Conservation (phyloP, 1,284 basidiomycete species). For the Hemileia vastatrix region DNA sequence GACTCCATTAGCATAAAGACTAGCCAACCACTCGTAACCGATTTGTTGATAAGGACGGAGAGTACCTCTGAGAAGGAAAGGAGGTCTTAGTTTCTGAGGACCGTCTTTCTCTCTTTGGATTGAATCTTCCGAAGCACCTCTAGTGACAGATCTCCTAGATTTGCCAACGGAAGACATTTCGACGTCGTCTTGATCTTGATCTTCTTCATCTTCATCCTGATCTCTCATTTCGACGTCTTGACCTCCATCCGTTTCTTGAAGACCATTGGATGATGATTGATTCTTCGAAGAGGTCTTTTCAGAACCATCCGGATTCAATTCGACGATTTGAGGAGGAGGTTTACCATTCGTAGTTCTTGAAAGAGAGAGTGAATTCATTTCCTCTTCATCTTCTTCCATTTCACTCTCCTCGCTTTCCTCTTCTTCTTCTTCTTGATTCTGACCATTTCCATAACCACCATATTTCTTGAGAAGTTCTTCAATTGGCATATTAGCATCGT, state of each 20-base stretch:
- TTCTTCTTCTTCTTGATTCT: no score
- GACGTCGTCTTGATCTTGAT: conserved; percentile 11
- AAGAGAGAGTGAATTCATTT: conserved; percentile 9
- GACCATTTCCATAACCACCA: conserved; percentile 45
- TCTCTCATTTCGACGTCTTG: neutral
- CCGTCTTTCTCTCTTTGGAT: no score
- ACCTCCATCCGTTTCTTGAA: neutral
- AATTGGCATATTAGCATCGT: conserved; percentile 51
- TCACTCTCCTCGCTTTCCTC: conserved; percentile 19
- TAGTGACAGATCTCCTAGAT: conserved; percentile 5
- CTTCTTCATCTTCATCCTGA: conserved; percentile 6
- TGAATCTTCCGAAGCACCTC: conserved; percentile 8
- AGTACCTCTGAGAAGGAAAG: conserved; percentile 72
- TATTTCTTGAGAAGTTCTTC: conserved; percentile 52
- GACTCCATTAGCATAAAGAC: conserved; percentile 70
- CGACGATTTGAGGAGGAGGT: neutral
- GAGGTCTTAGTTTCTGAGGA: conserved; percentile 62
- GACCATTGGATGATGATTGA: conserved; percentile 18
- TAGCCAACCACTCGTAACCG: conserved; percentile 90
- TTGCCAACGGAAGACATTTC: neutral
- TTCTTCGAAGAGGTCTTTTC: conserved; percentile 19
- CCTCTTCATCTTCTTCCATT: neutral
- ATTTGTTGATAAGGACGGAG: conserved; percentile 89
- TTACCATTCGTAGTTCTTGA: neutral
- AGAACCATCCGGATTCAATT: conserved; percentile 8